Conservation (phyloP, 176 grass and related monocot species). For the Triticum dicoccoides region DNA sequence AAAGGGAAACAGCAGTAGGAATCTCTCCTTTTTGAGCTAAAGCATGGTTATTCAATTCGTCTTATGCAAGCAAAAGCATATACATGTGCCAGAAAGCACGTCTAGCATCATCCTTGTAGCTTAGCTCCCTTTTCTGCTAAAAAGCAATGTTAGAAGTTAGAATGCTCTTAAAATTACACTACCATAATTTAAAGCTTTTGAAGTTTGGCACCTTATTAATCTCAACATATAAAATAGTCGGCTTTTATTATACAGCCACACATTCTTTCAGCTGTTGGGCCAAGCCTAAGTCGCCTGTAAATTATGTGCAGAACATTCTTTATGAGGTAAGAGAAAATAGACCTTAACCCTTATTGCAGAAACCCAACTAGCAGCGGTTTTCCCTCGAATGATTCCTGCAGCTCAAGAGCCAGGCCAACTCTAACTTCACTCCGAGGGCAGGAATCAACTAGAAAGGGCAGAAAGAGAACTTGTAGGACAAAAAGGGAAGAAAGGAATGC, state of each 20-base stretch:
- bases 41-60: constrained; percentile 42
- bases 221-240: neutral
- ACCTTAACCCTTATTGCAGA: neutral
- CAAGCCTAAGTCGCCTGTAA: neutral
- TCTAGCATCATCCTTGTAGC: neutral
- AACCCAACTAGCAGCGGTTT: neutral
- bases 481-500: constrained; percentile 59
- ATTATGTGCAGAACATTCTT: neutral
- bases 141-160: neutral
- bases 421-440: constrained; percentile 39
- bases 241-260: constrained; percentile 11
- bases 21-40: constrained; percentile 43
- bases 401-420: constrained; percentile 25
- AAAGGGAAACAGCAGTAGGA: constrained; percentile 16
- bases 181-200: neutral
- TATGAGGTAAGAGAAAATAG: neutral
- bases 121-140: neutral
- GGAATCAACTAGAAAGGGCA: constrained; percentile 35
- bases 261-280: neutral
- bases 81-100: constrained; percentile 35
- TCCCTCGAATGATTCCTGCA: constrained; percentile 27
- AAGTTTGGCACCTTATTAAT: neutral
- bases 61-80: constrained; percentile 38
- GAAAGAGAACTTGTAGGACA: constrained; percentile 23
- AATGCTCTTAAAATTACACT: constrained; percentile 6